phyloP scores from a whole-genome alignment of 805 yeast genomes.

The Torulaspora gathmanii region DNA sequence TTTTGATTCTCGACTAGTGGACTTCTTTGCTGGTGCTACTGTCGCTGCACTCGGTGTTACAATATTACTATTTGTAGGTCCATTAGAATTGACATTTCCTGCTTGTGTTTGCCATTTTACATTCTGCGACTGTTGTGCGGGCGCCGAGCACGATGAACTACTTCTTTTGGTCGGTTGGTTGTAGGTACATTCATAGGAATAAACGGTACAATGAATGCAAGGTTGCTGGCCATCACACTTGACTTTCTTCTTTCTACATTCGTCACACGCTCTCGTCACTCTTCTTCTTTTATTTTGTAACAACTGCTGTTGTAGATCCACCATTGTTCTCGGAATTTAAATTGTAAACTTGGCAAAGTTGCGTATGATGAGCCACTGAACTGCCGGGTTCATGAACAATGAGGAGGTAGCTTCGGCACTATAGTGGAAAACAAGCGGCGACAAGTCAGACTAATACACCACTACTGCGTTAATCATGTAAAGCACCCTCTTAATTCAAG shows the following conservation, averaged over 20 bases:
- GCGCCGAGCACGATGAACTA: neutral
- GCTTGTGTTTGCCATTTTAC: slow-evolving; percentile 2
- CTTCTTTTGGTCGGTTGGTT: slow-evolving; percentile 57
- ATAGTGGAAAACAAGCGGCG: neutral
- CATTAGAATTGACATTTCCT: slow-evolving; percentile 1
- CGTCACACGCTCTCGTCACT: slow-evolving; percentile 45
- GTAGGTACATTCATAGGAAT: slow-evolving; percentile 78
- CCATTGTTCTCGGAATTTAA: neutral
- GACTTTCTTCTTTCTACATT: slow-evolving; percentile 63
- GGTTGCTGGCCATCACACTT: slow-evolving; percentile 84
- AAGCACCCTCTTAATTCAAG: neutral
- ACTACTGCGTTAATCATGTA: neutral
- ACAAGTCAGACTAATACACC: neutral
- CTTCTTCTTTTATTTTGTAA: slow-evolving; percentile 34
- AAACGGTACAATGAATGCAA: slow-evolving; percentile 83
- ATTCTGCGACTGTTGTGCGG: slow-evolving; percentile 5
- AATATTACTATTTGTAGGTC: neutral
- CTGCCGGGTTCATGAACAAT: neutral
- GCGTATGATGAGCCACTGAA: neutral
- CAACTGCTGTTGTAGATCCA: slow-evolving; percentile 3
- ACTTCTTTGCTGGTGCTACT: slow-evolving; percentile 1
- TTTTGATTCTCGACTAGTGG: slow-evolving; percentile 14
- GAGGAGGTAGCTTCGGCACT: neutral
- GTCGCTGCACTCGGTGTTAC: slow-evolving; percentile 1
- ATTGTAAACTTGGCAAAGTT: neutral